Base-by-base conservation (phyloP, 371 early-diverging fungal species). In the Mortierella sp. region DNA sequence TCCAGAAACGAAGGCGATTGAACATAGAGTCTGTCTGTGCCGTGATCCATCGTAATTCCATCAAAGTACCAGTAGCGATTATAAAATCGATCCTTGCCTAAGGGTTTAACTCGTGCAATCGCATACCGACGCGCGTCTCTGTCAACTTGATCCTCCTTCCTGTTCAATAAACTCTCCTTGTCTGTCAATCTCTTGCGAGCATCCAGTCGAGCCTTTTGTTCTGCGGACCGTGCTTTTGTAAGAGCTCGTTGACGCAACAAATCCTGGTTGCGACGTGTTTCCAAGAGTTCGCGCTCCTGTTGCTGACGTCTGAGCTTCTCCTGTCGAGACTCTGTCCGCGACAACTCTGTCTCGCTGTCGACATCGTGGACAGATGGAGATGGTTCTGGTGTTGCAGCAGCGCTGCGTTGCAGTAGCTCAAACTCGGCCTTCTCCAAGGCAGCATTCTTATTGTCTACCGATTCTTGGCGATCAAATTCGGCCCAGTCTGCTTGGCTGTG, bases 61-160 rank as follows among this genome's bases (percentile, higher is more conserved):
- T 97, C 97, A 72, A 96, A 87, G 84, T 93, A 96, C 87, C 93
- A 96, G 81, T 97, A 96, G 20, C 92, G 88, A 77, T 93, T 95
- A 59, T 85, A 90, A 83, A 89, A 96, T 16, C 96, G 91, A 84
- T 97, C 97, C 28, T 84, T 83, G 22, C 97, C 97, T n/a, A 97
- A 73, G 0, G 95, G 93, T 54, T 83, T 86, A 58, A 95, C 83
- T 2, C 96, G 92, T 16, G 90, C 88, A 3, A 89, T 89, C n/a
- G 79, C 87, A 64, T 83, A 90, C 61, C 90, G 87, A 32, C 89
- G 90, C 70, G 90, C 75, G 62, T 92, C 91, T 24, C 90, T 87
- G 73, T 93, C 93, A 2, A 94, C 79, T 57, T 88, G 89, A 24
- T 92, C 92, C 32, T 87, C 87, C 74, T 87, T 64, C 49, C 62